Evolutionary conservation across 2,329 filamentous ascomycete genomes (phyloP), one percentile per base, ranked within the genome.

Genomic region (Diaporthe caulivora): DNA sequence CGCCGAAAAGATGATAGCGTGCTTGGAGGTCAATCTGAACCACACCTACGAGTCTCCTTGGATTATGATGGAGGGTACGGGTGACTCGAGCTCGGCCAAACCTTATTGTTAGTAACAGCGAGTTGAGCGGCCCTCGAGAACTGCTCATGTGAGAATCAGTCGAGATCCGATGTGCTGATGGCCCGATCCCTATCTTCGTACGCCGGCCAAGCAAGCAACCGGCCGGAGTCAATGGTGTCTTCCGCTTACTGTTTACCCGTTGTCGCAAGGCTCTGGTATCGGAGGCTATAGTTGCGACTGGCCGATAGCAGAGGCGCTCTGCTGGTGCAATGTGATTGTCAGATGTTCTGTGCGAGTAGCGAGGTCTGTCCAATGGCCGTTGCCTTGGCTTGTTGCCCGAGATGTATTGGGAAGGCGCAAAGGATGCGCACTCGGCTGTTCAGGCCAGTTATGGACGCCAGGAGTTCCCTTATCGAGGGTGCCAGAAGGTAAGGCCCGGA

Each of bases 351-450:
- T 29, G 71, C 37, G 55, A 58, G 34, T 49, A 55, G 55, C 31
- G 69, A 74, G 68, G 44, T 49, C 42, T 26, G 31, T 37, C 31
- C 54, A 55, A 54, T 53, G 17, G 24, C 34, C 26, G 21, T 47
- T 49, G 31, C 37, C 34, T 37, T 44, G 40, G 42, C 62, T 51
- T 47, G 51, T 67, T 62, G 72, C 72, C 72, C 72, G 72, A 55
- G 13, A 51, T 17, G 24, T 74, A 49, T 69, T 64, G 24, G 1
- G 10, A 54, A n/a, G 44, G 51, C 47, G 58, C 31, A 37, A 31
- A 26, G 17, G 55, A 37, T 40, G 60, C n/a, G 29, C 64, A n/a
- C 26, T 29, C 24, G 62, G n/a, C 62, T 37, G 60, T 70, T 51
- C 54, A 53, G 54, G 34, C 54, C 26, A 55, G 13, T 18, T 13